Conservation (phyloP, 2,329 filamentous ascomycete genomes). For the Aureobasidium sp. region DNA sequence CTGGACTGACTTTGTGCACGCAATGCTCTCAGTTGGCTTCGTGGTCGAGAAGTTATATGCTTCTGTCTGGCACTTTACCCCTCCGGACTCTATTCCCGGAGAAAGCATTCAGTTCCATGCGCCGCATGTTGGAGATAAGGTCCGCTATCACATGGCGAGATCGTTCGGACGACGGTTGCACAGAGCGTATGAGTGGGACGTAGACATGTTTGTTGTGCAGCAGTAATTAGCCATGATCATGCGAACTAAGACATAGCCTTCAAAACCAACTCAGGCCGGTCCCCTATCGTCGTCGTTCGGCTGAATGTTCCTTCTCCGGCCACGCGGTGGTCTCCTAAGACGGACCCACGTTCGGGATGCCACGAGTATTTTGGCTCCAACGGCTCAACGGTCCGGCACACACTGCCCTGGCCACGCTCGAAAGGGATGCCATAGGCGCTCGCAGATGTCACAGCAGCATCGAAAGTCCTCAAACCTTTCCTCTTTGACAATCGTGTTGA, state of each 20-base stretch:
- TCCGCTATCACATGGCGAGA: slow-evolving; percentile 41
- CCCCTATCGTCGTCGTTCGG: neutral
- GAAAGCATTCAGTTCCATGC: slow-evolving; percentile 53
- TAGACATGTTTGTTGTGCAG: slow-evolving; percentile 36
- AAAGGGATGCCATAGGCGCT: neutral
- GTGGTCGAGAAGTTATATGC: slow-evolving; percentile 49
- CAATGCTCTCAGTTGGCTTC: slow-evolving; percentile 45
- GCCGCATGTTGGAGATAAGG: slow-evolving; percentile 48
- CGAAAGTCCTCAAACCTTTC: neutral
- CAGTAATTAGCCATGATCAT: neutral
- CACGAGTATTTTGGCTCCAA: neutral
- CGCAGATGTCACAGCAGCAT: neutral
- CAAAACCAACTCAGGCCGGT: neutral
- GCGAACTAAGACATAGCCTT: neutral
- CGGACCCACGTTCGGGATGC: neutral
- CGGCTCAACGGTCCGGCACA: neutral
- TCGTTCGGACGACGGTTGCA: slow-evolving; percentile 42
- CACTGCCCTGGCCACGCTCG: neutral
- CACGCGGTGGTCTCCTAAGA: neutral
- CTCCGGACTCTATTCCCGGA: slow-evolving; percentile 35
- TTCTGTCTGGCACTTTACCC: slow-evolving; percentile 53
- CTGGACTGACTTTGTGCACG: slow-evolving; percentile 47
- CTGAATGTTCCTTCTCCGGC: neutral
- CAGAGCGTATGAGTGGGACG: slow-evolving; percentile 46
- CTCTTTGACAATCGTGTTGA: neutral